Conservation (phyloP, 1,284 basidiomycete genomes). For the Ustilago curta region DNA sequence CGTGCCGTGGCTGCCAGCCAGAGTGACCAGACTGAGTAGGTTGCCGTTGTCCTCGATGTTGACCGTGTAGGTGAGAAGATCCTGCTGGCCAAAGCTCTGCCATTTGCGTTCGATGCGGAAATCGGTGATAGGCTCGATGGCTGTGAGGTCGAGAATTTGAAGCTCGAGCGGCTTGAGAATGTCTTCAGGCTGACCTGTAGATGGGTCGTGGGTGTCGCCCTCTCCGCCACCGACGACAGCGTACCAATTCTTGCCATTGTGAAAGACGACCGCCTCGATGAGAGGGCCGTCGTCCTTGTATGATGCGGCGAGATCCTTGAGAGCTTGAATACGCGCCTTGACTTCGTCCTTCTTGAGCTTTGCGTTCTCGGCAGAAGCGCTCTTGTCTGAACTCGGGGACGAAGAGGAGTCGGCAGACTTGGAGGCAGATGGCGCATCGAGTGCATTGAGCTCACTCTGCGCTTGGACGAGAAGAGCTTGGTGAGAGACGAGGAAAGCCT, state of each 20-base stretch:
- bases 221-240: conserved; percentile 69
- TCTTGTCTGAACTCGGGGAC: conserved; percentile 18
- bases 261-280: conserved; percentile 67
- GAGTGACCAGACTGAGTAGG: conserved; percentile 63
- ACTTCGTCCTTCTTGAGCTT: conserved; percentile 62
- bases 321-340: conserved; percentile 60
- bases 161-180: conserved; percentile 41
- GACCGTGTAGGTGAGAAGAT: conserved; percentile 68
- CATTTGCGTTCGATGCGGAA: conserved; percentile 66
- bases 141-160: conserved; percentile 59
- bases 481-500: conserved; percentile 65
- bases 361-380: conserved; percentile 17
- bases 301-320: conserved; percentile 63
- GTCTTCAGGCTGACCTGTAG: conserved; percentile 54
- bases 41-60: conserved; percentile 64
- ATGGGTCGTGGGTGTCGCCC: conserved; percentile 61
- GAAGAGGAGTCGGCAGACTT: conserved; percentile 7
- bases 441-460: conserved; percentile 54
- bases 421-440: conserved; percentile 26
- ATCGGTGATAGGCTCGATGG: conserved; percentile 63
- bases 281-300: conserved; percentile 68
- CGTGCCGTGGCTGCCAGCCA: conserved; percentile 69
- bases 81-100: conserved; percentile 66
- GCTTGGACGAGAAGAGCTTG: conserved; percentile 60
- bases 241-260: conserved; percentile 69